Percentiles rank a stretch among this genome's conserved stretches.
Conservation (phyloP, 176 grass and related monocot genomes). For the Pontederia crassipes region DNA sequence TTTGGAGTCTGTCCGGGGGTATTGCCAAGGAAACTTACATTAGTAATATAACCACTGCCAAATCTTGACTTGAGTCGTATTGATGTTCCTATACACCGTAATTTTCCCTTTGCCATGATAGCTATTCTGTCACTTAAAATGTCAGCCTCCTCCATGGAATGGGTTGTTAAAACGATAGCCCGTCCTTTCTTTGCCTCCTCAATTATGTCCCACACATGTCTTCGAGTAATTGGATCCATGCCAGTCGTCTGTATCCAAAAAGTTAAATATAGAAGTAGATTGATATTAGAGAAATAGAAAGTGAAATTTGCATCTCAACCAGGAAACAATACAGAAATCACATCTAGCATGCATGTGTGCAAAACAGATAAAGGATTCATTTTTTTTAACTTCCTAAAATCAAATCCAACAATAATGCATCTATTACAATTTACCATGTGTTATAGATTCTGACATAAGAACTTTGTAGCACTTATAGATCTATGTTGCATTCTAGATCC, state of each 20-base stretch:
- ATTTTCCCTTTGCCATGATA: conserved; percentile 96
- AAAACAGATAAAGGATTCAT: no score
- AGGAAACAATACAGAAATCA: no score
- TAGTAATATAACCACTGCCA: conserved; percentile 83
- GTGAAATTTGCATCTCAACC: no score
- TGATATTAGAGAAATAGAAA: no score
- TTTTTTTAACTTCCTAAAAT: no score
- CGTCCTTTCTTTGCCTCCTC: conserved; percentile 93
- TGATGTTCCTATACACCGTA: conserved; percentile 86
- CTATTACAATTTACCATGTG: no score
- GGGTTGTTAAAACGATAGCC: conserved; percentile 92
- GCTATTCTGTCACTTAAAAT: conserved; percentile 88
- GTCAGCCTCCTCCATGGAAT: conserved; percentile 98
- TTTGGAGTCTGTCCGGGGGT: conserved; percentile 36
- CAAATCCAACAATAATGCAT: no score
- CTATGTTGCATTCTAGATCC: no score
- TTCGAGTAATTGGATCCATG: conserved; percentile 99
- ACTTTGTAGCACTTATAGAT: no score
- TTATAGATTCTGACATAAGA: no score
- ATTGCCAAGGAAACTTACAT: conserved; percentile 73
- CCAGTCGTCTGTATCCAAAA: conserved; percentile 62
- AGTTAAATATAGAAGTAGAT: not conserved
- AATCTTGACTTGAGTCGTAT: conserved; percentile 93
- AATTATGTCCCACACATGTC: conserved; percentile 96
- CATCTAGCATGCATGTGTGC: no score